These are phyloP conservation scores for Cercis canadensis DNA, from an alignment of 306 rosid genomes.

Conservation along the genomic window DNA sequence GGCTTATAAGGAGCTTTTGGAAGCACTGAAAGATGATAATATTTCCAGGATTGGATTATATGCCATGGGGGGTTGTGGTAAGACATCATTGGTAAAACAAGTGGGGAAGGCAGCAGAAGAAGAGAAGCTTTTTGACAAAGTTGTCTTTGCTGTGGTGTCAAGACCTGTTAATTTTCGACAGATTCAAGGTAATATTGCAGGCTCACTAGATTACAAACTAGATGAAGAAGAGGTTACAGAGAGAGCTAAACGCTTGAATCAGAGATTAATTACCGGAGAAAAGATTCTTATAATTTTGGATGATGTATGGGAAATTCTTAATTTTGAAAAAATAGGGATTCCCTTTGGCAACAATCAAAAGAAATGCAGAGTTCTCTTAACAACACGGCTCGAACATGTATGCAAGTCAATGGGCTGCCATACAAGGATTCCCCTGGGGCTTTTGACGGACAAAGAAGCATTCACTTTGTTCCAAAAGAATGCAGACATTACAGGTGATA, in stretches of 20 bases:
- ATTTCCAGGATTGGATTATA: neutral
- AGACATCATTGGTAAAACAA: neutral
- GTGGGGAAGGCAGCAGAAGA: neutral
- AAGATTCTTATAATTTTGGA: neutral
- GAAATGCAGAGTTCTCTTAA: neutral
- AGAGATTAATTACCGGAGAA: neutral
- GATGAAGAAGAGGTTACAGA: fast-evolving
- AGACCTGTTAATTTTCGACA: fast-evolving
- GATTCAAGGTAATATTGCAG: neutral
- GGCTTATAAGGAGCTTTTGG: neutral
- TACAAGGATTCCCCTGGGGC: neutral
- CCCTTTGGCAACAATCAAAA: neutral
- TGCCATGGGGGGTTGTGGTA: conserved; percentile 4
- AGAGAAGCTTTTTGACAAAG: neutral
- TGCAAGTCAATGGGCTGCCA: neutral
- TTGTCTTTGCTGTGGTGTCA: neutral
- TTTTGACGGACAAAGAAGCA: neutral
- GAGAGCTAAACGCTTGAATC: neutral
- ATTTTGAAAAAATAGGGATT: neutral
- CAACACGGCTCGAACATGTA: neutral
- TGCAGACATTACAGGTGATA: neutral
- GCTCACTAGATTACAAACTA: fast-evolving
- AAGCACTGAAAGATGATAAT: neutral
- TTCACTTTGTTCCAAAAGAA: neutral
- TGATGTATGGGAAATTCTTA: neutral